Conservation (phyloP, 2,329 filamentous ascomycete genomes). For the Cladosporium phlei region DNA sequence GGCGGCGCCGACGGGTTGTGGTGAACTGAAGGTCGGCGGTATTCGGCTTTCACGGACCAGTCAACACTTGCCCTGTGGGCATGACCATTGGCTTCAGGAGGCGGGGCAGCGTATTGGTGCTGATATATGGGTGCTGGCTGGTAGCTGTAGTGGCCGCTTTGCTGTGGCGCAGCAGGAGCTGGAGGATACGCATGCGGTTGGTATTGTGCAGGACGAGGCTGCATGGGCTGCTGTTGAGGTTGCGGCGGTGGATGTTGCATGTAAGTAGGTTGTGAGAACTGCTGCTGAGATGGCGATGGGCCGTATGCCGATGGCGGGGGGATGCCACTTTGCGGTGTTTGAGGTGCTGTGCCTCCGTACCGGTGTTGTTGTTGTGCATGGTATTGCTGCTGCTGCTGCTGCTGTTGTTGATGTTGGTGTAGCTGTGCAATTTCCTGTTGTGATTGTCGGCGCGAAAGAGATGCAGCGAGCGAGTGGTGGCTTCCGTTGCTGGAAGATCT, state of each 20-base stretch:
- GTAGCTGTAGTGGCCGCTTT: slow-evolving; percentile 39
- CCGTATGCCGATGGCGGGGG: slow-evolving; percentile 34
- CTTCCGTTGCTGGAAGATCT: slow-evolving; percentile 36
- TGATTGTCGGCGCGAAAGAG: slow-evolving; percentile 38
- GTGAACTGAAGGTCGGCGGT: slow-evolving; percentile 39
- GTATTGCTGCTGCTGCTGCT: slow-evolving; percentile 33
- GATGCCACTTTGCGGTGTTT: slow-evolving; percentile 37
- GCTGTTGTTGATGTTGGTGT: slow-evolving; percentile 29
- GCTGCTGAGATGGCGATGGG: slow-evolving; percentile 25
- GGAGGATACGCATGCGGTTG: slow-evolving; percentile 22
- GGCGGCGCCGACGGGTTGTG: slow-evolving; percentile 32
- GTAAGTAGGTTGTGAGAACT: slow-evolving; percentile 17
- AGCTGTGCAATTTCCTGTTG: slow-evolving; percentile 41
- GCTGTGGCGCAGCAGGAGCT: slow-evolving; percentile 23
- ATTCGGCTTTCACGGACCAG: slow-evolving; percentile 32
- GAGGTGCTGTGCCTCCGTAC: slow-evolving; percentile 35
- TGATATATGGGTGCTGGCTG: slow-evolving; percentile 31
- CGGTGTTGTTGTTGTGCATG: slow-evolving; percentile 17
- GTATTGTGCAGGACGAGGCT: slow-evolving; percentile 27
- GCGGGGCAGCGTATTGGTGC: slow-evolving; percentile 34
- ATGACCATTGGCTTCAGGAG: slow-evolving; percentile 22
- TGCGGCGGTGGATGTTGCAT: slow-evolving; percentile 21
- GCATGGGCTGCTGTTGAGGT: slow-evolving; percentile 35
- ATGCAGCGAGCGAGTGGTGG: slow-evolving; percentile 26
- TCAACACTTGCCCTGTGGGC: slow-evolving; percentile 38